phyloP scores from a whole-genome alignment of 2,329 filamentous ascomycete species.

The Microsporum audouinii region DNA sequence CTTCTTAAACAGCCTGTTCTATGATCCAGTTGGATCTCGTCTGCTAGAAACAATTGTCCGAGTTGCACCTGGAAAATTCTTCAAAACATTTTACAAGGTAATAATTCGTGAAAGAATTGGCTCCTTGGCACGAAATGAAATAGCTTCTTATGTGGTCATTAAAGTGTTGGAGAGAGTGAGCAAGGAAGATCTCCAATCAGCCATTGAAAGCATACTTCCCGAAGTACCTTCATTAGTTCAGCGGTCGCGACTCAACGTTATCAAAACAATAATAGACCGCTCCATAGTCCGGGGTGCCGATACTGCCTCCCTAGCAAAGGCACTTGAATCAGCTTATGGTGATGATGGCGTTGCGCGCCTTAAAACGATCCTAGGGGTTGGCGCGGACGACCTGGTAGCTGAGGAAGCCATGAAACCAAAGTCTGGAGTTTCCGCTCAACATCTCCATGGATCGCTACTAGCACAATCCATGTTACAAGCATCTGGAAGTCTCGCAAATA shows the following conservation, averaged over 20 bases:
- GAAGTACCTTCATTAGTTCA: conserved; percentile 62
- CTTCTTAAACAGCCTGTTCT: conserved; percentile 78
- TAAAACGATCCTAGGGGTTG: conserved; percentile 48
- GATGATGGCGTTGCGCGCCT: conserved; percentile 42
- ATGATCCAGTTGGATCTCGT: conserved; percentile 81
- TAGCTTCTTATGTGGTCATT: conserved; percentile 77
- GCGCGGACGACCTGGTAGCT: conserved; percentile 42
- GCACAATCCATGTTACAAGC: conserved; percentile 68
- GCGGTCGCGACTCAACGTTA: conserved; percentile 63
- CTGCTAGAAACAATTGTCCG: conserved; percentile 77
- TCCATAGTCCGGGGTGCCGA: conserved; percentile 57
- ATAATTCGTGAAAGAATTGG: conserved; percentile 71
- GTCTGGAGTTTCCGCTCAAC: conserved; percentile 31
- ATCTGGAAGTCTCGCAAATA: conserved; percentile 54
- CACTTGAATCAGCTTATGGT: conserved; percentile 48
- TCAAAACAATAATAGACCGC: conserved; percentile 73
- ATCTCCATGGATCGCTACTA: conserved; percentile 73
- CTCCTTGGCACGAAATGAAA: conserved; percentile 75
- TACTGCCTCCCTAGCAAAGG: conserved; percentile 43
- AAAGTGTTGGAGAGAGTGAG: conserved; percentile 70
- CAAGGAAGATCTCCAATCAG: conserved; percentile 70
- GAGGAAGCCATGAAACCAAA: conserved; percentile 27
- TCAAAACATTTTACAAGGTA: conserved; percentile 74
- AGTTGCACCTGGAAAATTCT: conserved; percentile 71
- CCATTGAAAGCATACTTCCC: conserved; percentile 59